phyloP scores from a whole-genome alignment of 257 asterid genomes.

The Nicotiana benthamiana region DNA sequence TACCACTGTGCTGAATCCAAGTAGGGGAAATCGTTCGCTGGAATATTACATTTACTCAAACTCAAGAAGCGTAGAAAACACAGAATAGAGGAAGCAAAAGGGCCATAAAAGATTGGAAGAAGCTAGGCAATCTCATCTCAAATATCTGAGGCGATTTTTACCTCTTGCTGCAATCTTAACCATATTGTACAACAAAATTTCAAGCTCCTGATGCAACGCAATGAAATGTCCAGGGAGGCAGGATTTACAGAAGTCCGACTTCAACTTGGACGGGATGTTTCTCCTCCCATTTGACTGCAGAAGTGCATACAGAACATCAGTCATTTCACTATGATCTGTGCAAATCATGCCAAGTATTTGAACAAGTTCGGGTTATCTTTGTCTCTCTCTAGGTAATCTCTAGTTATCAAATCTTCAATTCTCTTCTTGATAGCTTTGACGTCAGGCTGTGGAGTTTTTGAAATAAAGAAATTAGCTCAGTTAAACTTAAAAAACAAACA shows the following conservation, averaged over 20 bases:
- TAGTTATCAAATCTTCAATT: constrained; percentile 88
- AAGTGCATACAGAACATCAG: neutral
- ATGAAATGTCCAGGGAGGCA: neutral
- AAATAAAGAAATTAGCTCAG: constrained; percentile 1
- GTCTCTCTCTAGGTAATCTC: constrained; percentile 94
- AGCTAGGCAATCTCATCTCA: neutral
- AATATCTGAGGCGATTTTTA: neutral
- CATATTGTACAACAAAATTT: constrained; percentile 13
- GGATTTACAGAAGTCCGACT: constrained; percentile 12
- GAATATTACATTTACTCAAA: constrained; percentile 6
- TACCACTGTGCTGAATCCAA: neutral
- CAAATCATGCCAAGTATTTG: constrained; percentile 85
- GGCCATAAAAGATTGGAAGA: neutral
- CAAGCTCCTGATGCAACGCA: constrained; percentile 12
- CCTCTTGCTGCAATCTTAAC: neutral
- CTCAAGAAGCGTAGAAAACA: neutral
- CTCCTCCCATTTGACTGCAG: neutral
- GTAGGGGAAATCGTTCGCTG: neutral
- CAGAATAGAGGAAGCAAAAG: neutral
- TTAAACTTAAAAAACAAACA: neutral
- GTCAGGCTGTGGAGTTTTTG: constrained; percentile 54
- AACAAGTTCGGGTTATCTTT: constrained; percentile 84
- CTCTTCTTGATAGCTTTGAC: constrained; percentile 97
- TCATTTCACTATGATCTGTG: neutral
- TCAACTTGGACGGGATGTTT: neutral